Evolutionary conservation across 345 rosid species (phyloP), one percentile per base, ranked within the genome.

Genomic region (Trapa bicornis): DNA sequence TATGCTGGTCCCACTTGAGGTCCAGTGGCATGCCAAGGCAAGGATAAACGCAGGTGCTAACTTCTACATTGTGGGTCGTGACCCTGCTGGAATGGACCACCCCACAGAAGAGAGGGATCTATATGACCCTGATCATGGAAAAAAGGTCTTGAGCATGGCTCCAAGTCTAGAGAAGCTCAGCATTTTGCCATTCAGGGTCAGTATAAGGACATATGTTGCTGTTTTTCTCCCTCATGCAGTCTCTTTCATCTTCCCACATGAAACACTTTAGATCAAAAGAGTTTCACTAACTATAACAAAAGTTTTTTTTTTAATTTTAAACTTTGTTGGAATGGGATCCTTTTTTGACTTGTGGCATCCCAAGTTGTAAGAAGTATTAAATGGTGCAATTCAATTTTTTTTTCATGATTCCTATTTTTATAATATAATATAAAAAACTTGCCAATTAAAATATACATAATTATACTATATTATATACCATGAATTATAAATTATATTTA

Each of bases 1-100:
- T 91, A 94, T 75, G 97, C 97, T 13, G 96, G 99, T 77, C 99
- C 99, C 69, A 94, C 99, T n/a, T 0, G 99, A 94, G 85, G 99
- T 91, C 52, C 97, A 94, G 47, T 91, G 99, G 99, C 99, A 94
- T 70, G 99, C 99, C 71, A 94, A 94, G 82, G 97, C 90, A 67
- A 81, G 97, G 72, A 80, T 91, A 71, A 91, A 94, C 69, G 99
- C 99, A 0, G 99, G 99, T 61, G 97, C 96, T 66, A 91, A 94
- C 70, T 94, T 94, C 78, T 94, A 94, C 69, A 91, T 94, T 62
- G 99, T 94, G 12, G 99, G 99, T 7, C 88, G 97, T 73, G 99
- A 94, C 79, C 99, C 99, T 66, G 99, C 96, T 67, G 99, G 97
- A 48, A 89, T 94, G 93, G 96, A 96, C 15, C 97, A 94, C 73